phyloP scores from a whole-genome alignment of 2,329 filamentous ascomycete genomes.

The Penicillium frequentans region DNA sequence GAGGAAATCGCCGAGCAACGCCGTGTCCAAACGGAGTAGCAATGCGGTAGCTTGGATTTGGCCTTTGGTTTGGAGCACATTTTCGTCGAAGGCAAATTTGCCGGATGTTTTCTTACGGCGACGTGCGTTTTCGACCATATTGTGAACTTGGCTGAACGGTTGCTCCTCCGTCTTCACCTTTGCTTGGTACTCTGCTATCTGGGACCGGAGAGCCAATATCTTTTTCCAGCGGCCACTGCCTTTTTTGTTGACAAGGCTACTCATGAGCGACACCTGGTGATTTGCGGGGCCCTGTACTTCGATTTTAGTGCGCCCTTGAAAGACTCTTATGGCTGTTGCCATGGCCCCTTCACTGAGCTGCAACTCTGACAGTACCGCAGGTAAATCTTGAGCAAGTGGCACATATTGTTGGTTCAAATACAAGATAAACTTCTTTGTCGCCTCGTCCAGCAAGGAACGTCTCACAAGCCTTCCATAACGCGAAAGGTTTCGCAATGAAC shows the following conservation, averaged over 20 bases:
- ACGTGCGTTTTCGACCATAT: constrained; percentile 36
- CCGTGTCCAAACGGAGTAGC: constrained; percentile 51
- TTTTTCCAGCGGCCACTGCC: constrained; percentile 24
- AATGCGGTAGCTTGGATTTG: constrained; percentile 47
- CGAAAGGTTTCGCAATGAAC: constrained; percentile 57
- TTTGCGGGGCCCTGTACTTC: constrained; percentile 14
- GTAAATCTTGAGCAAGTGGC: constrained; percentile 40
- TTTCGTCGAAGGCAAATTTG: constrained; percentile 26
- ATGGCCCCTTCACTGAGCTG: constrained; percentile 8
- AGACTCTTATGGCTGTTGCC: background rate
- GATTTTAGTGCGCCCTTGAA: constrained; percentile 1
- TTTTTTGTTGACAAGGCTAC: constrained; percentile 17
- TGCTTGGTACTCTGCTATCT: constrained; percentile 31
- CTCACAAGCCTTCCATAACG: constrained; percentile 65
- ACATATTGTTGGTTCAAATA: constrained; percentile 50
- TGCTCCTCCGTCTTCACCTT: constrained; percentile 40
- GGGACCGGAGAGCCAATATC: constrained; percentile 28
- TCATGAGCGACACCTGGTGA: constrained; percentile 26
- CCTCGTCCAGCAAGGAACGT: constrained; percentile 61
- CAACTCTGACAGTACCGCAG: constrained; percentile 25
- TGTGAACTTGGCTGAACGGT: constrained; percentile 38
- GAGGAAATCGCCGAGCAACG: constrained; percentile 49
- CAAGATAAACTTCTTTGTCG: constrained; percentile 63
- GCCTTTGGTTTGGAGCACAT: constrained; percentile 38
- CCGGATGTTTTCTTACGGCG: constrained; percentile 24